phyloP scores from a whole-genome alignment of 1,139 yeast genomes.

The Diutina pseudorugosa region DNA sequence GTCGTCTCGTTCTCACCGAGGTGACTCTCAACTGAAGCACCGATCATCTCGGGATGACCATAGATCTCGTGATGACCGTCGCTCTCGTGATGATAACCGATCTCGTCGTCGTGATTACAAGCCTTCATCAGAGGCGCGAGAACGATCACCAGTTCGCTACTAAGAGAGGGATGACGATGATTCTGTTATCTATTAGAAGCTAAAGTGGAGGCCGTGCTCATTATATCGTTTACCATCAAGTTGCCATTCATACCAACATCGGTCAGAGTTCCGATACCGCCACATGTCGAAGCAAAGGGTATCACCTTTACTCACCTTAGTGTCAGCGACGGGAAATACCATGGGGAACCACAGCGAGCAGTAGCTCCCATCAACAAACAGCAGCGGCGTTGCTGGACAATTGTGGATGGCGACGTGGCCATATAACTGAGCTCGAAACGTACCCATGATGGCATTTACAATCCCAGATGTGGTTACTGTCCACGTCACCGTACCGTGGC shows the following conservation, averaged over 20 bases:
- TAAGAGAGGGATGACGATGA: too few species aligned
- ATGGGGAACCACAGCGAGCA: slow-evolving; percentile 54
- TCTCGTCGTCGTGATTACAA: neutral
- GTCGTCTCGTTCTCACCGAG: too few species aligned
- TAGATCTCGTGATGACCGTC: too few species aligned
- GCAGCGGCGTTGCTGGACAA: slow-evolving; percentile 5
- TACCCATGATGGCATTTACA: slow-evolving; percentile 69
- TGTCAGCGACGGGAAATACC: slow-evolving; percentile 54
- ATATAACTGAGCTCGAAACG: slow-evolving; percentile 55
- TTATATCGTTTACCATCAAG: slow-evolving; percentile 12
- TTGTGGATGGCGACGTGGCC: slow-evolving; percentile 35
- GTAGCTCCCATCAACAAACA: slow-evolving; percentile 9
- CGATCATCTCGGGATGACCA: neutral
- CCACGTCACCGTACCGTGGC: neutral
- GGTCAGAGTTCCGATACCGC: slow-evolving; percentile 15
- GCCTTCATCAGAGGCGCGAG: neutral
- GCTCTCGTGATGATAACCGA: neutral
- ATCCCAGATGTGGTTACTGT: slow-evolving; percentile 7
- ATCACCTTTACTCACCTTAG: slow-evolving; percentile 15
- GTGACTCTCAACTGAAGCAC: neutral
- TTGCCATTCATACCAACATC: slow-evolving; percentile 71
- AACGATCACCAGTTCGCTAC: neutral
- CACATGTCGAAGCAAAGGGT: slow-evolving; percentile 22
- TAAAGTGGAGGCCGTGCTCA: neutral
- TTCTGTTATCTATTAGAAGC: neutral